phyloP scores from a whole-genome alignment of 352 stramenopile genomes.

The Poterioochromonas sp. region DNA sequence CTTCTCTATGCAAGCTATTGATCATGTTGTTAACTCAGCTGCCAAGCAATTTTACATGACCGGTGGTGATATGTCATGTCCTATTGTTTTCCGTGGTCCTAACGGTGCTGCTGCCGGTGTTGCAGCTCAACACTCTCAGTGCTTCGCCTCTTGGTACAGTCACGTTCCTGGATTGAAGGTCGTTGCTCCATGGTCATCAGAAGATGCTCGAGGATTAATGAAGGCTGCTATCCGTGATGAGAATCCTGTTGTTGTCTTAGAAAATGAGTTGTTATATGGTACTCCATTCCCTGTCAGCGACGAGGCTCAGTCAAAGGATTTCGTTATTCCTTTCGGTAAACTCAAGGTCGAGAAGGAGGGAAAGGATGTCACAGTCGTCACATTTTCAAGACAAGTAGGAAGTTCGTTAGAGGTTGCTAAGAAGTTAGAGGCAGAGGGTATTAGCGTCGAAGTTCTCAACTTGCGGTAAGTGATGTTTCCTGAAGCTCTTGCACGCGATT shows the following conservation, averaged over 20 bases:
- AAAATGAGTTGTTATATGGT: conserved; percentile 98
- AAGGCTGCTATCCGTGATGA: conserved; percentile 98
- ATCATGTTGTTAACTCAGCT: conserved; percentile 99
- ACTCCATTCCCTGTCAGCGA: conserved; percentile 92
- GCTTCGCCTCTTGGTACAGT: conserved; percentile 96
- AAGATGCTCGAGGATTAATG: conserved; percentile 95
- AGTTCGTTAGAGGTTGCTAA: conserved; percentile 86
- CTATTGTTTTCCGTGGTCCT: conserved; percentile 97
- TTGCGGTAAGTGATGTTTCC: conserved; percentile 49
- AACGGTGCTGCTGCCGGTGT: conserved; percentile 95
- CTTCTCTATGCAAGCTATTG: conserved; percentile 99
- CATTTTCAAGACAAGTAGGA: conserved; percentile 92
- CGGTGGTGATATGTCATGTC: conserved; percentile 86
- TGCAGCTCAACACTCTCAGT: conserved; percentile 98
- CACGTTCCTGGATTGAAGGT: conserved; percentile 91
- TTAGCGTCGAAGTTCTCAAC: conserved; percentile 87
- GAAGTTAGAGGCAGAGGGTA: conserved; percentile 79
- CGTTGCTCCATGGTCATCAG: conserved; percentile 86
- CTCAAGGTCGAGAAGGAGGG: conserved; percentile 85
- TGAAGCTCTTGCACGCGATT: too few species aligned
- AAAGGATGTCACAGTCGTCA: conserved; percentile 93
- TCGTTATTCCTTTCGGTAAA: conserved; percentile 93
- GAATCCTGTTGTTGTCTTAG: conserved; percentile 96
- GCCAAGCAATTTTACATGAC: conserved; percentile 99
- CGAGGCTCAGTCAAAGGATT: conserved; percentile 92